phyloP scores from a whole-genome alignment of 73 alveolate species.

The Blepharisma japonicum region DNA sequence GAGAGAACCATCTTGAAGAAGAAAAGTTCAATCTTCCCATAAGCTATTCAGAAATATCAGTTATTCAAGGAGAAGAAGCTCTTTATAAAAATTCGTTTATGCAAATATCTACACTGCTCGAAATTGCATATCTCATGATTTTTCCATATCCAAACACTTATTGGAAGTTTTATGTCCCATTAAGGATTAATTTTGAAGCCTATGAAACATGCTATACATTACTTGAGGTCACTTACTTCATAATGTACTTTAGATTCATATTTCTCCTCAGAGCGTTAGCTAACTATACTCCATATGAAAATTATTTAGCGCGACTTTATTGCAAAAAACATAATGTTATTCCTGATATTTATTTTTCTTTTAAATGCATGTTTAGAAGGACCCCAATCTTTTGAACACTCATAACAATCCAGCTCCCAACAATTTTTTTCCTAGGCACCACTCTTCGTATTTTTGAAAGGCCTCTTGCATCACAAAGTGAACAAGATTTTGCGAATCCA shows the following conservation, averaged over 20 bases:
- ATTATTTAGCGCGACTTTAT: not conserved
- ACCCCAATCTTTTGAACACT: not conserved
- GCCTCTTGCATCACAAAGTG: not conserved
- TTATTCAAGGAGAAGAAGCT: too few species aligned
- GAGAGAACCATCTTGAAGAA: not conserved
- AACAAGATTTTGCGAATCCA: not conserved
- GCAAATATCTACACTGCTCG: not conserved
- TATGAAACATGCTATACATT: not conserved
- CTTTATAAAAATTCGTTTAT: too few species aligned
- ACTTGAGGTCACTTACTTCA: not conserved
- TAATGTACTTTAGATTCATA: not conserved
- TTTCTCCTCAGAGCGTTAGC: not conserved
- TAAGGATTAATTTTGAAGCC: not conserved
- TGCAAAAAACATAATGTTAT: not conserved
- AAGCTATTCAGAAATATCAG: too few species aligned
- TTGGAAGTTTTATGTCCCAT: not conserved
- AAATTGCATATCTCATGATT: not conserved
- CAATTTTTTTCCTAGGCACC: not conserved
- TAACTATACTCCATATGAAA: slow-evolving; percentile 16
- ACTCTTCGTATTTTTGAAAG: not conserved
- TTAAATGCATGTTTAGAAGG: not conserved
- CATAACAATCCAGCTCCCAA: not conserved
- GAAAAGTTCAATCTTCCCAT: not conserved
- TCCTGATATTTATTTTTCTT: not conserved
- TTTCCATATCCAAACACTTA: not conserved